Evolutionary conservation across 352 stramenopile species (phyloP), one percentile per base, ranked within the genome.

Genomic region (Saprolegnia parasitica): DNA sequence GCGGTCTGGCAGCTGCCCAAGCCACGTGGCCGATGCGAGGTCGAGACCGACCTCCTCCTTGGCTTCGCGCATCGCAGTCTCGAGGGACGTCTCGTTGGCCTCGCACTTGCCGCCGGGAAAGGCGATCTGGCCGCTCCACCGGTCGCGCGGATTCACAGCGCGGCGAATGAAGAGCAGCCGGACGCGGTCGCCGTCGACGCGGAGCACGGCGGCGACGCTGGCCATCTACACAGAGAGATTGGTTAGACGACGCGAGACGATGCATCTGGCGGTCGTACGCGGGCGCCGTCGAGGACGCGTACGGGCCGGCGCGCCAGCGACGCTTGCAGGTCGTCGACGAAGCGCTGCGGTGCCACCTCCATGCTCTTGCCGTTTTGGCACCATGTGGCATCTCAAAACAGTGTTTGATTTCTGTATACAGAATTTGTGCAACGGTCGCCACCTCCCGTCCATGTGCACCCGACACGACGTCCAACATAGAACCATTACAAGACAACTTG

Each of bases 51-150:
- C 83, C 65, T 94, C 86, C 66, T 94, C 86, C 65, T 89, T 87
- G 23, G 86, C 91, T 73, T 94, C 86, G 24, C 86, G 84, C 64
- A 91, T 86, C 4, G 86, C 86, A 0, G 86, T 84, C 57, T 91
- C 73, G 26, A 74, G 74, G 0, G 84, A 82, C 72, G 86, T 91
- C 70, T 94, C 86, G 20, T 84, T 84, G 24, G 76, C 80, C 65
- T 94, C 86, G 52, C 91, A 82, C 11, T 83, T 77, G 42, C 86
- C 86, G 0, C 86, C 86, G 0, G 86, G 86, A 61, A 94, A 93
- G n/a, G 86, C 86, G n/a, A 95, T 73, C 55, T 95, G 86, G 0
- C 86, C 85, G 55, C 86, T 95, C 86, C 86, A 95, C 49, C 77
- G 77, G 71, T 95, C 86, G 40, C 82, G 77, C 37, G 88, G 75